Evolutionary conservation across 495 filamentous ascomycete genomes (phyloP), one percentile per base, ranked within the genome.

Genomic region (Hypoxylon subgilvum): DNA sequence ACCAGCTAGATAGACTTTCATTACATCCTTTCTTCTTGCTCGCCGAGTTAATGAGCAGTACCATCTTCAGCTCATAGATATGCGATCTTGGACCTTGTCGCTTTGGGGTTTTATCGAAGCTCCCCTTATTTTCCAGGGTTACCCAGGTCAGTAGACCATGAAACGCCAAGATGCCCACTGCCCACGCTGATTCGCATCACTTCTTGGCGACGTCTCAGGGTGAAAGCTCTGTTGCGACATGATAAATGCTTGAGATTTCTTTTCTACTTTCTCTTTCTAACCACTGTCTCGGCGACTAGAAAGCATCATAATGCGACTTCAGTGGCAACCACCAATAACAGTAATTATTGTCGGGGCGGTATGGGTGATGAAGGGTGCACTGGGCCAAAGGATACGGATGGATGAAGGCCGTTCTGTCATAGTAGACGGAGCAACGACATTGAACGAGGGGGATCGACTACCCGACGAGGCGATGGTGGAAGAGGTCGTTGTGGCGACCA

Each of bases 161-260:
- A 65, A 65, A 65, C 62, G 62, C 62, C 62, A 61, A 65, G 57
- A 45, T 12, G 28, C 21, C 49, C 56, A 40, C 52, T 40, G 51
- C 27, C 6, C 61, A 44, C 30, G 38, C 14, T 46, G 8, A 50
- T 13, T 41, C 47, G 28, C 41, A 57, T 21, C 35, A 13, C 10
- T n/a, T 18, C 57, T 65, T 65, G 62, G 62, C 62, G 31, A 48
- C 40, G 62, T 65, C 50, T 61, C 56, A 61, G 30, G n/a, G 27
- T 25, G 35, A 57, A 35, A 25, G 19, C 31, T n/a, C 14, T 36
- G 32, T 36, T 22, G 27, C 45, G 16, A 52, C 21, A 16, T 16
- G 38, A 56, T 55, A 52, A n/a, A 55, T 44, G 16, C 25, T 28
- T 7, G 47, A 21, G 23, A 56, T 36, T 22, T 7, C 16, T 45